Evolutionary conservation across 495 filamentous ascomycete species (phyloP), one percentile per base, ranked within the genome.

Genomic region (Aspergillus carlsbadensis): DNA sequence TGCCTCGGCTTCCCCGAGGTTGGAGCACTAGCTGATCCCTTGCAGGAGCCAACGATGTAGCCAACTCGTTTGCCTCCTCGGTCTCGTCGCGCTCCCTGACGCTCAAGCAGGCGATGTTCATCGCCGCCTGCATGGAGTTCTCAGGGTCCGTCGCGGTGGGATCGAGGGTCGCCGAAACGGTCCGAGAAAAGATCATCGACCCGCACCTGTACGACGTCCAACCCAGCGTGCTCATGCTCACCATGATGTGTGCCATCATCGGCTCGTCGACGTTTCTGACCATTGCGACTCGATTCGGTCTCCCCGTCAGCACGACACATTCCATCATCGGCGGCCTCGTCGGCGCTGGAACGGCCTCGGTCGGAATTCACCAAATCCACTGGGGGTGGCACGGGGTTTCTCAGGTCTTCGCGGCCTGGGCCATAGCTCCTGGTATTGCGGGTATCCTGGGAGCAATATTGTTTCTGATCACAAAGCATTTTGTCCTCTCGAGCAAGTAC

Each of bases 221-320:
- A 20, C 52, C 52, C 0, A 17, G 29, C 11, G 42, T 55, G 2
- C 52, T 55, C 3, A 46, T 55, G 52, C 41, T 55, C n/a, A 31
- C 52, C 18, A 55, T 55, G 52, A 55, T 55, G 52, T 55, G 52
- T 21, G 39, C 52, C 20, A 55, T 55, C 20, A 55, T 55, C 33
- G 52, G 52, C 1, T 55, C 52, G 4, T 55, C 52, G 1, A 35
- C 34, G 10, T 55, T 55, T 14, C 42, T 55, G 20, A 55, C 52
- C 31, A 17, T 55, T 6, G 52, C 52, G 10, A 55, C 52, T 8
- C 52, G 52, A 0, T 36, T 29, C 35, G 52, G 52, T 10, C 24
- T 55, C 2, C 52, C 52, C 1, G 33, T 55, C 18, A 55, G 52
- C 42, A 55, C 52, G 0, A 55, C 52, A 2, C 52, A 55, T 21